phyloP scores from a whole-genome alignment of 495 filamentous ascomycete genomes.

The Jackrogersella minutella region DNA sequence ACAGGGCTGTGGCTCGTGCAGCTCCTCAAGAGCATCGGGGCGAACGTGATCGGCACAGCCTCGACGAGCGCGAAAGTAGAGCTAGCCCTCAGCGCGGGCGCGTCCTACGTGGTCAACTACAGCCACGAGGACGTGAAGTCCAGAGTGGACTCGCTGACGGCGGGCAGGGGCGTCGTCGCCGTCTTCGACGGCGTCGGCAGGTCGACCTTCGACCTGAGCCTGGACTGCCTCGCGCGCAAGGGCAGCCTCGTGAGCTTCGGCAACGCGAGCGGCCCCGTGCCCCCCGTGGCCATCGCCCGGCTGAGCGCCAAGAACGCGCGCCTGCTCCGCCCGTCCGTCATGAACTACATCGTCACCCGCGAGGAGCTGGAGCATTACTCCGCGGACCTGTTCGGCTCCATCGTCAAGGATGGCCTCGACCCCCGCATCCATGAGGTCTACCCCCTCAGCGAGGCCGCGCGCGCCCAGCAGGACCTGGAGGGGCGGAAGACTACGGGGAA shows the following conservation, averaged over 20 bases:
- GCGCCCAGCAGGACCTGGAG: conserved; percentile 84
- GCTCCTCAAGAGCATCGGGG: conserved; percentile 75
- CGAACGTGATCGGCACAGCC: conserved; percentile 84
- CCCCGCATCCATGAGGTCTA: conserved; percentile 83
- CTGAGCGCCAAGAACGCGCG: conserved; percentile 83
- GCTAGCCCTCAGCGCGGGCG: conserved; percentile 72
- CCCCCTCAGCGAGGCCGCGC: conserved; percentile 75
- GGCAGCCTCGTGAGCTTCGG: conserved; percentile 88
- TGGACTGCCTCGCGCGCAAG: conserved; percentile 80
- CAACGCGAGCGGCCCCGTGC: conserved; percentile 82
- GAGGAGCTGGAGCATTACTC: conserved; percentile 80
- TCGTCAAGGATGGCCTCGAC: conserved; percentile 73
- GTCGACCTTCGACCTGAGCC: conserved; percentile 82
- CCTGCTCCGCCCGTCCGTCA: conserved; percentile 76
- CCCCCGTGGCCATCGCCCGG: conserved; percentile 71
- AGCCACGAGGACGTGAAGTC: conserved; percentile 69
- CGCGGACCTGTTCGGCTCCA: conserved; percentile 75
- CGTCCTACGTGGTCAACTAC: conserved; percentile 78
- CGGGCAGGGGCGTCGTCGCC: conserved; percentile 73
- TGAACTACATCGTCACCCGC: conserved; percentile 75
- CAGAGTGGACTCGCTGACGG: conserved; percentile 73
- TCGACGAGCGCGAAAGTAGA: conserved; percentile 75
- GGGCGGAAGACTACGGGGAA: conserved; percentile 86
- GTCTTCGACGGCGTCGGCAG: conserved; percentile 93
- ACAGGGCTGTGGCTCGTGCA: conserved; percentile 82